Percentiles rank a stretch among this genome's conserved stretches.
These are phyloP conservation scores for Aspergillus coremiiformis DNA, from an alignment of 495 filamentous ascomycete genomes.

Conservation along the genomic window DNA sequence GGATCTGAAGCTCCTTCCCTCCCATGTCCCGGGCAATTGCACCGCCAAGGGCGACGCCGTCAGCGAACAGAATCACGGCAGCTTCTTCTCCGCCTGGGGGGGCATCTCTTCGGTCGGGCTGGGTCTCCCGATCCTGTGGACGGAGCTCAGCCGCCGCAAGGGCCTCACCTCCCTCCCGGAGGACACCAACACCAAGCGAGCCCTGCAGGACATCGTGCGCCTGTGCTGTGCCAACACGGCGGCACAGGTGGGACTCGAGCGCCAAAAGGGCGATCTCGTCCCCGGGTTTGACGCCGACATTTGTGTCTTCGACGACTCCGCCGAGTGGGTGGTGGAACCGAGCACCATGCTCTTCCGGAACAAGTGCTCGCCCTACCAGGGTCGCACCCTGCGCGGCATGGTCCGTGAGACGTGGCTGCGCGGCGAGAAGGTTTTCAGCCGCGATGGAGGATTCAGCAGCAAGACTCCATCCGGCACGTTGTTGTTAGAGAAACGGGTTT, in stretches of 20 bases:
- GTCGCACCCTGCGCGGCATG: slow-evolving; percentile 66
- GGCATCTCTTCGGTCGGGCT: slow-evolving; percentile 92
- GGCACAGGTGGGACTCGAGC: slow-evolving; percentile 79
- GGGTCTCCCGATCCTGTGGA: slow-evolving; percentile 86
- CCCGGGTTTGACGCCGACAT: slow-evolving; percentile 89
- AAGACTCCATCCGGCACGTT: slow-evolving; percentile 53
- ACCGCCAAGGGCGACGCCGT: slow-evolving; percentile 18
- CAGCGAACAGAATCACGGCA: slow-evolving; percentile 45
- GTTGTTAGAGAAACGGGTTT: slow-evolving; percentile 52
- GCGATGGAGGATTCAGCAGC: slow-evolving; percentile 52
- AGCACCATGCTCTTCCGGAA: slow-evolving; percentile 87
- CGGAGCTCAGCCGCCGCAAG: slow-evolving; percentile 57
- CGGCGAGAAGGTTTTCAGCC: slow-evolving; percentile 65
- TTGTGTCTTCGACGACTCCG: slow-evolving; percentile 82
- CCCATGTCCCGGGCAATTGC: slow-evolving; percentile 46
- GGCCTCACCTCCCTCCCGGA: slow-evolving; percentile 33
- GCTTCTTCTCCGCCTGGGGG: slow-evolving; percentile 96
- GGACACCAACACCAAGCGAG: slow-evolving; percentile 33
- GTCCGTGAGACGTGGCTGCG: slow-evolving; percentile 89
- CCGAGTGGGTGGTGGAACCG: slow-evolving; percentile 61
- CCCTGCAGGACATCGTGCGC: slow-evolving; percentile 67
- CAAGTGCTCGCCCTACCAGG: slow-evolving; percentile 90
- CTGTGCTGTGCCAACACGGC: slow-evolving; percentile 87
- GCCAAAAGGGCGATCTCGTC: slow-evolving; percentile 72
- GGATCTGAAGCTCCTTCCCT: slow-evolving; percentile 80